Base-by-base conservation (phyloP, 192 early-diverging fungal genomes). In the Coemansia pectinata region DNA sequence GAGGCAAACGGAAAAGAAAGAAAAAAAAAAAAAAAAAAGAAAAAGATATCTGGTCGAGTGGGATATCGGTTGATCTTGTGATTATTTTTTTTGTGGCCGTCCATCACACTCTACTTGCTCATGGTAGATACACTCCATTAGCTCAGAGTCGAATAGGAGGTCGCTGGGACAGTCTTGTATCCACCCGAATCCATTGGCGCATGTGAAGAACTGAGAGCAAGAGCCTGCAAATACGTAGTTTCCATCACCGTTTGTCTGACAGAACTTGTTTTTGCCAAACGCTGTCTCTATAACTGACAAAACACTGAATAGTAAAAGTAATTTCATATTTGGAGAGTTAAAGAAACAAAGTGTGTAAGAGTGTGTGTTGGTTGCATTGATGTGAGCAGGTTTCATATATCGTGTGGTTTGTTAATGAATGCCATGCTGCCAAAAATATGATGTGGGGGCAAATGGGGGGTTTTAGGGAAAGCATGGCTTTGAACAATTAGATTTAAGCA, bases 131-230 rank as follows among this genome's bases (percentile, higher is more conserved):
- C 78, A 79, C 42, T 69, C 72, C 78, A 79, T 79, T 48, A 74
- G 19, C 4, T 69, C 50, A 19, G 65, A 52, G 47, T 79, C 78
- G 25, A 79, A 79, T 5, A 79, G 72, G 0, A 79, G 58, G 29
- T 79, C 78, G 53, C 69, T 47, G 2, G 78, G 78, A 17, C 78
- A 79, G 17, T 68, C 57, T 25, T 74, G 78, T 9, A 79, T 63
- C 72, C 72, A 79, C 3, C 78, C 78, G 33, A 79, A 79, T 12
- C 78, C 78, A 34, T 79, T 79, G 3, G 78, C 72, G 53, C 78
- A 79, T n/a, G 65, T 65, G 31, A 74, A 79, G 57, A 79, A 79
- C 66, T 68, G 65, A 2, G 72, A 68, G 41, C 78, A 79, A 5
- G 72, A 74, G 0, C 71, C 72, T 10, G 58, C 60, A 45, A 62